Conservation (phyloP, 805 yeast genomes). For the Hagleromyces aurorensis region DNA sequence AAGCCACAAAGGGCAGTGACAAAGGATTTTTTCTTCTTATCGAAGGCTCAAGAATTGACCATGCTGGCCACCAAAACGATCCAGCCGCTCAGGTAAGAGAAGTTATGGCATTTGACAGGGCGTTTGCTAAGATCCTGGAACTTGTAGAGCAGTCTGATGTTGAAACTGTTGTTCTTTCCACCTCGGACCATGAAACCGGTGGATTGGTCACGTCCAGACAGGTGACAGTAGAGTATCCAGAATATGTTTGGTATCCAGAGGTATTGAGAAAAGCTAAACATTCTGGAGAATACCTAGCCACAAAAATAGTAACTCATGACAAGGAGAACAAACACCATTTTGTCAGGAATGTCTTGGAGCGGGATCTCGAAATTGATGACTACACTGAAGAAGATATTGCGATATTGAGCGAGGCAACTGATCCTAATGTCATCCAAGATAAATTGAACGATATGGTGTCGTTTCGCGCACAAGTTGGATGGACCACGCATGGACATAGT, state of each 20-base stretch:
- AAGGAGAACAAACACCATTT: slow-evolving; percentile 33
- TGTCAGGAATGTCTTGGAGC: slow-evolving; percentile 44
- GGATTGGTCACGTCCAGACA: slow-evolving; percentile 87
- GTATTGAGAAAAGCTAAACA: slow-evolving; percentile 60
- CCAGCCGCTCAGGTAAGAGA: slow-evolving; percentile 93
- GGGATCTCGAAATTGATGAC: slow-evolving; percentile 61
- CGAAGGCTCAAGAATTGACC: slow-evolving; percentile 92
- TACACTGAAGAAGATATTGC: slow-evolving; percentile 47
- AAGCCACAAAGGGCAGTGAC: slow-evolving; percentile 64
- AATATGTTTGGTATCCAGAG: slow-evolving; percentile 82
- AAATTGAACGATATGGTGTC: slow-evolving; percentile 65
- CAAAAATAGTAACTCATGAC: slow-evolving; percentile 35
- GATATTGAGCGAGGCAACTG: slow-evolving; percentile 32
- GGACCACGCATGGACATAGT: slow-evolving; percentile 95
- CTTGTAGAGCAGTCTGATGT: slow-evolving; percentile 60
- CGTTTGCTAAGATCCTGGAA: slow-evolving; percentile 65
- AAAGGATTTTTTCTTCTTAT: slow-evolving; percentile 79
- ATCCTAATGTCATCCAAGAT: slow-evolving; percentile 32
- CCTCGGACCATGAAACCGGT: slow-evolving; percentile 95
- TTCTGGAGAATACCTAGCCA: slow-evolving; percentile 65
- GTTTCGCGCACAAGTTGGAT: slow-evolving; percentile 81
- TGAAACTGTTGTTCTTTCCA: slow-evolving; percentile 72
- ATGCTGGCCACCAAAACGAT: slow-evolving; percentile 90
- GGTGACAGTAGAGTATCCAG: slow-evolving; percentile 61
- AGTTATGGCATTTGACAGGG: slow-evolving; percentile 78